phyloP scores from a whole-genome alignment of 352 stramenopile species.

The Globisporangium mamillatum region DNA sequence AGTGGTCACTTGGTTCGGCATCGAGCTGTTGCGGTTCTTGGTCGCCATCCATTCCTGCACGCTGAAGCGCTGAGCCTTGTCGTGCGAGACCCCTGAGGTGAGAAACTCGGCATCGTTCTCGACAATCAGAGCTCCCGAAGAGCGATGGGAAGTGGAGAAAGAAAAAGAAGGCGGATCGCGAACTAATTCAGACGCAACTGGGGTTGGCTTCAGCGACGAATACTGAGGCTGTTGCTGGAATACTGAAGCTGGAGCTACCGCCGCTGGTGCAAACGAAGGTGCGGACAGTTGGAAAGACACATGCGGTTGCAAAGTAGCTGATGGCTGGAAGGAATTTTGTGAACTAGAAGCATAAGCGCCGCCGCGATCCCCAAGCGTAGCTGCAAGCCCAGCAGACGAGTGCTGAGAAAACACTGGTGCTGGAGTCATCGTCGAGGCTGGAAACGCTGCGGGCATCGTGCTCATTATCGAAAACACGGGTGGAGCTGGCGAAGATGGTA shows the following conservation, averaged over 20 bases:
- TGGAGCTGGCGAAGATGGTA: background rate
- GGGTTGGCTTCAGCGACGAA: background rate
- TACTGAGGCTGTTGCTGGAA: conserved; percentile 1
- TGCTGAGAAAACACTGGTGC: conserved; percentile 8
- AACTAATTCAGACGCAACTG: background rate
- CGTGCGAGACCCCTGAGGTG: conserved; percentile 59
- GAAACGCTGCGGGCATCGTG: background rate
- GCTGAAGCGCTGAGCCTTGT: conserved; percentile 57
- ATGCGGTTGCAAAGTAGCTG: background rate
- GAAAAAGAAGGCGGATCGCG: background rate
- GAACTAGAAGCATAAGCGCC: background rate
- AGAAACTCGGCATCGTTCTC: conserved; percentile 50
- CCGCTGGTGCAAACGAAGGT: background rate
- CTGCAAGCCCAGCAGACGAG: background rate
- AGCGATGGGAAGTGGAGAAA: background rate
- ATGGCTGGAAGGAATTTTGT: background rate
- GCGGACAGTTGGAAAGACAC: background rate
- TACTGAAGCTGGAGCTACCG: background rate
- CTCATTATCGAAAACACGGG: background rate
- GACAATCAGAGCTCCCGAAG: conserved; percentile 21
- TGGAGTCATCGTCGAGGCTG: background rate
- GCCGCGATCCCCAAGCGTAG: background rate
- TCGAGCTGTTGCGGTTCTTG: conserved; percentile 39
- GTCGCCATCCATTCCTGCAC: conserved; percentile 77
- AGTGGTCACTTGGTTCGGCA: conserved; percentile 25